Evolutionary conservation across 2,329 filamentous ascomycete genomes (phyloP), one percentile per base, ranked within the genome.

Genomic region (Talaromyces amestolkiae): DNA sequence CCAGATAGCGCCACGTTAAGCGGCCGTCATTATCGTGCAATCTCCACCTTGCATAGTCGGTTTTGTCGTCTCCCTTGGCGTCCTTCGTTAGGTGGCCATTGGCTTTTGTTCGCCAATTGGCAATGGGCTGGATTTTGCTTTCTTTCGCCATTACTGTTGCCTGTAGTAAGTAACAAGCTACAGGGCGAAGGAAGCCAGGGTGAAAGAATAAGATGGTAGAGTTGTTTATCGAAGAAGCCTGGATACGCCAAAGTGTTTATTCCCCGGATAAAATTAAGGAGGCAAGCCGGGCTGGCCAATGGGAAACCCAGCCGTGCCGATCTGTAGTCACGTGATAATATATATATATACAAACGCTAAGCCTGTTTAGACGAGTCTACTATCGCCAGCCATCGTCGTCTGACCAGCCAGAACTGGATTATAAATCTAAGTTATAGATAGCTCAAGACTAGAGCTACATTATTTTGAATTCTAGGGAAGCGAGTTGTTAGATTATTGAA

Each of bases 1-100:
- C 80, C 3, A 99, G 82, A 75, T 98, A 99, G 73, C 95, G 91
- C 95, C 95, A 99, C 60, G 92, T 97, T 72, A 97, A 93, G 64
- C 91, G 85, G 58, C 95, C 94, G 61, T 87, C 85, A 66, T 96
- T 91, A 73, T 96, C 90, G 67, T 87, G 85, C 75, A 98, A 80
- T 68, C 95, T 87, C 95, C 95, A 99, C 77, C 91, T 85, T 8
- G 87, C 85, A 69, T 87, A 86, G 78, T 99, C 94, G 4, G 93
- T 97, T 73, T 85, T 87, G 45, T 75, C 67, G 64, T 80, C 77
- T 58, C 76, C 75, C 66, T 76, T 75, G 19, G 67, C 69, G 65
- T 78, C 76, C 11, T 69, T 64, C 9, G 70, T 69, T 31, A 79
- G 68, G 64, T 76, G 74, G 63, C 76, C 76, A 66, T 78, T 74